Evolutionary conservation across 2,329 filamentous ascomycete genomes (phyloP), one percentile per base, ranked within the genome.

Genomic region (Phialemoniopsis sp.): DNA sequence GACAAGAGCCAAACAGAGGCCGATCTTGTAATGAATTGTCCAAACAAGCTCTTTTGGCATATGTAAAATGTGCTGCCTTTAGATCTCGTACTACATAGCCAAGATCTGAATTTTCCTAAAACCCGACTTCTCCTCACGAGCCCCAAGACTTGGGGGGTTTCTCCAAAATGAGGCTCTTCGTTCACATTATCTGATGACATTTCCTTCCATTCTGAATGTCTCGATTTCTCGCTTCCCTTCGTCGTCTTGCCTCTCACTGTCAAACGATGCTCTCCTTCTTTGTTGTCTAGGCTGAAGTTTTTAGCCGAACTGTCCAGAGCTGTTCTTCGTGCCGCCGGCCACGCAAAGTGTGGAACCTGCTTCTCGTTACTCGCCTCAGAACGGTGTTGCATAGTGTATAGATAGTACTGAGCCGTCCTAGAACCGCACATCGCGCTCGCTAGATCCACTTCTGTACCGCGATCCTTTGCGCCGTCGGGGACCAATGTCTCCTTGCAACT

Each of bases 401-500:
- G 21, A 37, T 38, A 38, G 42, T 28, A 14, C 29, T 34, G 37
- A 41, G 36, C 43, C 40, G 41, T 36, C 37, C 41, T 39, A 40
- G 38, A 36, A 28, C 26, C 31, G 29, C 38, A 45, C 41, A 37
- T 30, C 41, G 33, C 45, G 45, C 46, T 40, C 37, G 37, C 42
- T 46, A 43, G 44, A 32, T 46, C 48, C 45, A 46, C 47, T 43
- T 30, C 32, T 32, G 14, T 41, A 41, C 39, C 46, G 45, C 34
- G 39, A 41, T 40, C 21, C 30, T 15, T 32, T 10, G 10, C 10
- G 21, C 21, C 21, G 10, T 10, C 10, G 10, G 21, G 21, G 21
- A 26, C 21, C 21, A 26, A 10, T 26, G 10, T 26, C 21, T 26
- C 21, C 21, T 6, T 6, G 6, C 6, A 26, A 10, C 21, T 10